Evolutionary conservation across 495 filamentous ascomycete species (phyloP).

Genomic region (Bacidia gigantensis): DNA sequence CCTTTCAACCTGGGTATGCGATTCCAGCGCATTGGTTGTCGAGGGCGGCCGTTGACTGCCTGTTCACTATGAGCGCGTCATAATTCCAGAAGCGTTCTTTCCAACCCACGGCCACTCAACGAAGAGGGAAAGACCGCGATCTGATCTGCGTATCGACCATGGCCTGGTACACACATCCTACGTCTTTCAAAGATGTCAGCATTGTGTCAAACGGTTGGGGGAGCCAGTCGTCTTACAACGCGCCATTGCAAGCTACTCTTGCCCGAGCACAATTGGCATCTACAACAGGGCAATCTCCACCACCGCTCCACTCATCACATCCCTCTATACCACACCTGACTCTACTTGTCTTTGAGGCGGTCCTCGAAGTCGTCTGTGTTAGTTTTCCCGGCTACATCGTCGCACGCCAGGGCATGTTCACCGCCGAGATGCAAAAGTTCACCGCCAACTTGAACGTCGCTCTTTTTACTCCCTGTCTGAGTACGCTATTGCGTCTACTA

Average conservation of each 20-base stretch:
- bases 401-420: constrained; percentile 78
- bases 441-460: constrained; percentile 87
- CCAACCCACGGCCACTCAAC: neutral
- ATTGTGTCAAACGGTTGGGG: neutral
- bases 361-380: constrained; percentile 91
- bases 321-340: constrained; percentile 61
- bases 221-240: neutral
- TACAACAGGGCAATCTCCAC: constrained; percentile 5
- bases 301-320: constrained; percentile 35
- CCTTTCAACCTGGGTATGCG: no score
- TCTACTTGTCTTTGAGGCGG: constrained; percentile 87
- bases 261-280: constrained; percentile 4
- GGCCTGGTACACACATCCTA: constrained; percentile 41
- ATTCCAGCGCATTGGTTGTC: no score
- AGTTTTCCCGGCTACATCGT: constrained; percentile 91
- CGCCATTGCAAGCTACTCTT: neutral
- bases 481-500: constrained; percentile 37
- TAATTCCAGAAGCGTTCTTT: neutral
- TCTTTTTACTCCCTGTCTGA: constrained; percentile 91
- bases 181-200: constrained; percentile 48
- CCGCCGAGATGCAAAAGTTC: constrained; percentile 88
- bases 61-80: no score
- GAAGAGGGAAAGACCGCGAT: neutral
- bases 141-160: neutral
- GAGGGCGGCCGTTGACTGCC: no score